Evolutionary conservation across 306 rosid genomes (phyloP).

Genomic region (Geum urbanum): DNA sequence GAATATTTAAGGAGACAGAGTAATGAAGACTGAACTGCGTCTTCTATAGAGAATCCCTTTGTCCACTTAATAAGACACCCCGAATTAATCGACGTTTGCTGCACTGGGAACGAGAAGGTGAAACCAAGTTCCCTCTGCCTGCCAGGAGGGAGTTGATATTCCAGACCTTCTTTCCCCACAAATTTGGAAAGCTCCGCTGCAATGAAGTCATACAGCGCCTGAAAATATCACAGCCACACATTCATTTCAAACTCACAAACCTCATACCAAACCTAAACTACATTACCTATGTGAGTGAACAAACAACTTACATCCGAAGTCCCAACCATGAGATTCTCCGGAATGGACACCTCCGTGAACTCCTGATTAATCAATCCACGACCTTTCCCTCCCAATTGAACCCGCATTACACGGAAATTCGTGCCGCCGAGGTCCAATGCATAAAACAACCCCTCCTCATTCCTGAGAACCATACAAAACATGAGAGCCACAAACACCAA

Average conservation of each 20-base stretch:
- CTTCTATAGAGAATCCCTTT: slow-evolving; percentile 85
- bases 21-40: slow-evolving; percentile 51
- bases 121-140: slow-evolving; percentile 95
- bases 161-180: slow-evolving; percentile 73
- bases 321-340: slow-evolving; percentile 82
- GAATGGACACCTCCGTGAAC: slow-evolving; percentile 74
- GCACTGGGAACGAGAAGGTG: slow-evolving; percentile 97
- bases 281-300: not conserved
- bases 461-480: slow-evolving; percentile 32
- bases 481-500: not conserved
- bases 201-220: slow-evolving; percentile 85
- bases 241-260: not conserved
- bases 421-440: slow-evolving; percentile 99
- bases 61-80: slow-evolving; percentile 93
- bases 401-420: slow-evolving; percentile 83
- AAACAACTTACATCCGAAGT: slow-evolving; percentile 63
- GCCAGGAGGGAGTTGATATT: slow-evolving; percentile 60
- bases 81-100: slow-evolving; percentile 83
- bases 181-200: slow-evolving; percentile 66
- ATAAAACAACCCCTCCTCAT: slow-evolving; percentile 83
- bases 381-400: slow-evolving; percentile 72
- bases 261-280: not conserved
- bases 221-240: slow-evolving; percentile 23
- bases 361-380: slow-evolving; percentile 50
- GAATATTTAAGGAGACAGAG: slow-evolving; percentile 29